phyloP scores from a whole-genome alignment of 1,284 basidiomycete genomes.

The Leccinum subfulvum region DNA sequence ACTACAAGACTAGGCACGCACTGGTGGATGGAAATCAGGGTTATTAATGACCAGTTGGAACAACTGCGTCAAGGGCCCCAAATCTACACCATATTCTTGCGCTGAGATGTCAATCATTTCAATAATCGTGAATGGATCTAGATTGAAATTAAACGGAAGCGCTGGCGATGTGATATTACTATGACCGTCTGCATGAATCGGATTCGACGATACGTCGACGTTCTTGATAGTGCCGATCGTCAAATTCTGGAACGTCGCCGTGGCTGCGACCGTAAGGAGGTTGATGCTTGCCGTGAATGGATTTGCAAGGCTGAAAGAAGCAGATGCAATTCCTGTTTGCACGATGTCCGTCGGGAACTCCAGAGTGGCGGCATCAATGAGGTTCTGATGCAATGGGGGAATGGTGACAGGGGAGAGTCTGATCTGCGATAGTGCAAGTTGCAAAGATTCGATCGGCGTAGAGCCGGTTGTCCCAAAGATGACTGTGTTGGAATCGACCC shows the following conservation, averaged over 20 bases:
- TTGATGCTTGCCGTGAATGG: conserved; percentile 80
- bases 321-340: conserved; percentile 54
- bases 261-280: conserved; percentile 56
- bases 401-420: conserved; percentile 61
- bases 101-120: conserved; percentile 55
- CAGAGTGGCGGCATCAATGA: conserved; percentile 57
- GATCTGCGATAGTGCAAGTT: conserved; percentile 65
- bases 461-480: conserved; percentile 61
- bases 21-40: conserved; percentile 45
- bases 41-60: conserved; percentile 60
- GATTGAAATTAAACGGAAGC: conserved; percentile 65
- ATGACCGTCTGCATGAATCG: conserved; percentile 64
- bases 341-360: conserved; percentile 60
- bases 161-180: conserved; percentile 56
- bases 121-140: conserved; percentile 64
- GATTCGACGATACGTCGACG: conserved; percentile 50
- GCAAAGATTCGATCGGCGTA: conserved; percentile 65
- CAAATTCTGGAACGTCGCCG: conserved; percentile 53
- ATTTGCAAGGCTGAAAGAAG: conserved; percentile 60
- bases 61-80: conserved; percentile 62
- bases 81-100: conserved; percentile 52
- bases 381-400: conserved; percentile 63
- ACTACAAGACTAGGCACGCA: conserved; percentile 1
- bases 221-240: conserved; percentile 58
- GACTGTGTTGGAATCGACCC: conserved; percentile 54